Evolutionary conservation across 768 basidiomycete species (phyloP).

Genomic region (Pulveroboletus sp.): DNA sequence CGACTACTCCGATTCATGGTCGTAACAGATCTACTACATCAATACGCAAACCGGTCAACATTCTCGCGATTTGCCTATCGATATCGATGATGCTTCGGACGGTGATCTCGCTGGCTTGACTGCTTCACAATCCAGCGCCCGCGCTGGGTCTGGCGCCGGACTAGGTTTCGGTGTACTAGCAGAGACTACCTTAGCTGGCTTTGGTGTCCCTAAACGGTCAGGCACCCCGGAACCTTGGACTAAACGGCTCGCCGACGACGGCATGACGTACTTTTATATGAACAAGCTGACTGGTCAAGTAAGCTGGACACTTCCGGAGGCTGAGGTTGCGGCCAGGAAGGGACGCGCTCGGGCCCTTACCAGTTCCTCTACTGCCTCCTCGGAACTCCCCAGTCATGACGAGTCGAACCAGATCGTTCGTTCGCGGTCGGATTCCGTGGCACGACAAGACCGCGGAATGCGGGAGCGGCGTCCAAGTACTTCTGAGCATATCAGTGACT

Average conservation of each 20-base stretch:
- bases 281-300: constrained; percentile 69
- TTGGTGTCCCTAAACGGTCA: constrained; percentile 56
- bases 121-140: constrained; percentile 51
- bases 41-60: constrained; percentile 86
- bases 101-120: constrained; percentile 60
- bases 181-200: constrained; percentile 46
- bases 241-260: constrained; percentile 77
- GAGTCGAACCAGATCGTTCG: constrained; percentile 23
- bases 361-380: constrained; percentile 33
- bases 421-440: constrained; percentile 35
- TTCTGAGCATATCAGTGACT: constrained; percentile 58
- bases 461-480: constrained; percentile 30
- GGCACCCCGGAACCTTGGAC: constrained; percentile 83
- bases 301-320: constrained; percentile 68
- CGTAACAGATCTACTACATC: constrained; percentile 85
- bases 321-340: constrained; percentile 22
- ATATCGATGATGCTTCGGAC: constrained; percentile 64
- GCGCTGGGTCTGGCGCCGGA: constrained; percentile 52
- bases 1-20: not conserved
- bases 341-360: constrained; percentile 35
- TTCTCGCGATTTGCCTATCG: constrained; percentile 80
- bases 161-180: constrained; percentile 41
- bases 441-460: constrained; percentile 24
- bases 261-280: constrained; percentile 73
- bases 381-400: constrained; percentile 23